Evolutionary conservation across 768 basidiomycete genomes (phyloP), one percentile per base, ranked within the genome.

Genomic region (Trametes sanguinea): DNA sequence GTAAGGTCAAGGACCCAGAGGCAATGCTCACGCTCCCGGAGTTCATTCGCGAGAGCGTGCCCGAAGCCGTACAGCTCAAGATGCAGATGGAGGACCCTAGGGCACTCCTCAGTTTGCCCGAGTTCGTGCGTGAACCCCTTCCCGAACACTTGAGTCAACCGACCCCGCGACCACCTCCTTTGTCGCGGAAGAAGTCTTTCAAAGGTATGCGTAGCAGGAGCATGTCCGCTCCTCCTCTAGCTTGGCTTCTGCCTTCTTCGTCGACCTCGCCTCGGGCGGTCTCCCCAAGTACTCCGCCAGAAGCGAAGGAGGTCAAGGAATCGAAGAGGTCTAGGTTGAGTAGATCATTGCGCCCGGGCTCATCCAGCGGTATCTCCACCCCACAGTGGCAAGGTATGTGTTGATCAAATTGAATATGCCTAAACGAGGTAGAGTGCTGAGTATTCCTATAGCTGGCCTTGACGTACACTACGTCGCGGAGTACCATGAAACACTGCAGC

Each of bases 401-500:
- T 0, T 50, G 1, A 29, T 1, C 3, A 2, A 5, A 30, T 11
- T n/a, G 11, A 22, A 37, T 37, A 11, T 37, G 35, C 35, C 17
- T 54, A 35, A 17, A 29, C 6, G 22, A 17, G 44, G 52, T 44
- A 37, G 27, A 17, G 32, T 37, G 11, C 33, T 47, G 29, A 42
- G 1, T 8, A n/a, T 14, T 6, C n/a, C 2, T 44, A 10, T 29
- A 73, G 71, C 62, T 43, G 73, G 73, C 0, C 69, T 83, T 7
- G 73, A 77, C 51, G 72, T 87, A 8, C 73, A 78, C 14, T 87
- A 82, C 63, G 75, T 88, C 30, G 84, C 85, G 1, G 95, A 97
- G 74, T 84, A 92, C 69, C 94, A 95, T 70, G 92, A 95, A 71
- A 92, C 86, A 59, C 83, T 98, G 4, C 85, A 87, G 27, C 88